These are phyloP conservation scores for Deinandra increscens DNA, from an alignment of 129 eudicot species.

Conservation along the genomic window DNA sequence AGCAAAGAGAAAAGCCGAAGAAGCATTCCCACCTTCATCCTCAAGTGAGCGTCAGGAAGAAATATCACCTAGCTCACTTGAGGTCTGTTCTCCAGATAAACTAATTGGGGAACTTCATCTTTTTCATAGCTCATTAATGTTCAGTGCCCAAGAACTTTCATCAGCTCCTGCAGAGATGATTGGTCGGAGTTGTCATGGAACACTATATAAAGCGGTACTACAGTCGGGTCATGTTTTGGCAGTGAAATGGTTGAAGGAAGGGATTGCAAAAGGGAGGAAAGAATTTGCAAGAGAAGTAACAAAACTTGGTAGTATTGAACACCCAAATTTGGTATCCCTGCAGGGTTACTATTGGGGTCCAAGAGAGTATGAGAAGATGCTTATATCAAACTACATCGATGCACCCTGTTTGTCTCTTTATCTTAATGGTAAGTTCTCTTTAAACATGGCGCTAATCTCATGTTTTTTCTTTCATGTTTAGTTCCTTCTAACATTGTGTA, in stretches of 20 bases:
- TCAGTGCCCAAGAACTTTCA: constrained; percentile 75
- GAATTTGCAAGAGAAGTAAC: constrained; percentile 78
- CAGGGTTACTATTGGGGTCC: constrained; percentile 90
- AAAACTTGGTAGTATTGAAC: constrained; percentile 66
- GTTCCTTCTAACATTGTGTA: background rate
- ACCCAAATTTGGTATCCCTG: constrained; percentile 66
- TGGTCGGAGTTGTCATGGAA: constrained; percentile 92
- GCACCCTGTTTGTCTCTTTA: constrained; percentile 77
- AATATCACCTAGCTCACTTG: constrained; percentile 33
- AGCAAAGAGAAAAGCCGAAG: constrained; percentile 33
- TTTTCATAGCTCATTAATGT: constrained; percentile 50
- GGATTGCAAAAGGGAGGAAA: constrained; percentile 75
- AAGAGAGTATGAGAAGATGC: constrained; percentile 75
- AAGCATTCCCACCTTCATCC: constrained; percentile 43
- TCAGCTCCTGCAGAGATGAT: constrained; percentile 82
- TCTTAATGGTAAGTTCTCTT: constrained; percentile 53
- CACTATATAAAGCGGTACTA: constrained; percentile 68
- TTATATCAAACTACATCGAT: constrained; percentile 62
- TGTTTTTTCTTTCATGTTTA: background rate
- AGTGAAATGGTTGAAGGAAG: constrained; percentile 82
- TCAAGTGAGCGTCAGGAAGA: constrained; percentile 33
- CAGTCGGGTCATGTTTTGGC: constrained; percentile 57
- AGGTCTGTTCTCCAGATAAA: constrained; percentile 71
- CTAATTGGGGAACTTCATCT: constrained; percentile 73
- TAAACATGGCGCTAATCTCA: background rate